Evolutionary conservation across 2,329 filamentous ascomycete genomes (phyloP).

Genomic region (Zalaria obscura): DNA sequence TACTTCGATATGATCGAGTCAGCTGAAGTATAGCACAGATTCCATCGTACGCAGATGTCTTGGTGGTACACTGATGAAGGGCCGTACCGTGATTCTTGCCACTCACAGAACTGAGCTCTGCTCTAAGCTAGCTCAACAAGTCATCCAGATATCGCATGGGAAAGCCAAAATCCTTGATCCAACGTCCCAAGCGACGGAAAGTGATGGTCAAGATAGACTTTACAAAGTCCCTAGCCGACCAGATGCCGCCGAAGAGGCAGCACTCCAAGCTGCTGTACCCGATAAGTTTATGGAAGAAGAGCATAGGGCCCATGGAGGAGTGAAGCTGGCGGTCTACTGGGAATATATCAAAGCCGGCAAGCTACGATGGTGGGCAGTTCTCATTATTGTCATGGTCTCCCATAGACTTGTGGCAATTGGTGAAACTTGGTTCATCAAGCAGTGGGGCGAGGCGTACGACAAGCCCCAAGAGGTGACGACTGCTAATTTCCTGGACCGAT

Average conservation of each 20-base stretch:
- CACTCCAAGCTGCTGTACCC: conserved; percentile 36
- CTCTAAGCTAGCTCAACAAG: conserved; percentile 55
- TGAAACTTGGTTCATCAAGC: conserved; percentile 70
- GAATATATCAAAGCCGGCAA: conserved; percentile 73
- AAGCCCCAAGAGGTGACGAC: conserved; percentile 9
- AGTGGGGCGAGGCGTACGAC: conserved; percentile 69
- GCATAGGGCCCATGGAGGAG: conserved; percentile 57
- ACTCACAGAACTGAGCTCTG: conserved; percentile 60
- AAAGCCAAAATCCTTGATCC: conserved; percentile 23
- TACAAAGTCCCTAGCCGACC: too few relatives aligned
- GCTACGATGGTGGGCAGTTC: conserved; percentile 54
- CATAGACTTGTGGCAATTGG: conserved; percentile 52
- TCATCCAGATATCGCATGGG: conserved; percentile 55
- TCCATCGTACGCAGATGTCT: conserved; percentile 44
- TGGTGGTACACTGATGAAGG: conserved; percentile 37
- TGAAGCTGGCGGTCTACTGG: conserved; percentile 66
- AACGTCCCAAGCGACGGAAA: conserved; percentile 9
- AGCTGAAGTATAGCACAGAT: conserved; percentile 18
- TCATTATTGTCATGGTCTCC: conserved; percentile 47
- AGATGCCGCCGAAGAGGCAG: conserved; percentile 9
- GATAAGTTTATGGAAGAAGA: conserved; percentile 74
- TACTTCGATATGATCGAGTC: too few relatives aligned
- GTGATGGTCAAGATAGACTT: conserved; percentile 8
- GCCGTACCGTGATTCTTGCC: conserved; percentile 42
- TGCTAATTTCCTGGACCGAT: conserved; percentile 25